Evolutionary conservation across 2,329 filamentous ascomycete species (phyloP).

Genomic region (Alternaria novae-zelandiae): DNA sequence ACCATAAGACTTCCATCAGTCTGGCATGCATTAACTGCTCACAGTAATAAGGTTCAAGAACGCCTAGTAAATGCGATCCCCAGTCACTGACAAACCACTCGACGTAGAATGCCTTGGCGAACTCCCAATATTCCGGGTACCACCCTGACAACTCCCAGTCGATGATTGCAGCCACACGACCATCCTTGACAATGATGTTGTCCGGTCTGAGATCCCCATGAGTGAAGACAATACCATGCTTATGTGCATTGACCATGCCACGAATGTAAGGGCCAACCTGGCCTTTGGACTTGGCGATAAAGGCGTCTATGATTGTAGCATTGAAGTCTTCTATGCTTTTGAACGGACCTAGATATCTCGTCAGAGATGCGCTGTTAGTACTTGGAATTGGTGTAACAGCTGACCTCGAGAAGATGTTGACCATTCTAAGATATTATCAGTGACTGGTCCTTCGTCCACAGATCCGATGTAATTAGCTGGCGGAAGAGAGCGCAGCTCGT

Average conservation of each 20-base stretch:
- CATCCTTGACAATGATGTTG: constrained; percentile 28
- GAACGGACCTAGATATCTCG: constrained; percentile 21
- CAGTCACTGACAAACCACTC: constrained; percentile 18
- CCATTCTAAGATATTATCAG: constrained; percentile 31
- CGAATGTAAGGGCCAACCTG: constrained; percentile 19
- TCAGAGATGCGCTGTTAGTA: constrained; percentile 11
- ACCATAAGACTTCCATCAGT: constrained; percentile 20
- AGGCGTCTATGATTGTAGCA: constrained; percentile 17
- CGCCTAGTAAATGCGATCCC: constrained; percentile 14
- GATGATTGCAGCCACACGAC: constrained; percentile 22
- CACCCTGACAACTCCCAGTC: constrained; percentile 32
- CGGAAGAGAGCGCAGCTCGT: constrained; percentile 23
- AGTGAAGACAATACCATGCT: constrained; percentile 33
- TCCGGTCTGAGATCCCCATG: constrained; percentile 27
- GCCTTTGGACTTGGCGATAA: constrained; percentile 20
- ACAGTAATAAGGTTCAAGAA: constrained; percentile 24
- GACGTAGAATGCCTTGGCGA: constrained; percentile 32
- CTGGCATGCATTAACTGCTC: constrained; percentile 21
- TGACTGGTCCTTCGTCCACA: constrained; percentile 22
- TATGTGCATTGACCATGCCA: constrained; percentile 20
- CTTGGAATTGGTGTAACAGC: too few relatives aligned
- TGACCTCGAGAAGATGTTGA: constrained; percentile 8
- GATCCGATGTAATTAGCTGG: constrained; percentile 23
- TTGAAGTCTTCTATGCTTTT: constrained; percentile 22
- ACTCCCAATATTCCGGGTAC: constrained; percentile 34